Evolutionary conservation across 768 basidiomycete species (phyloP), one percentile per base, ranked within the genome.

Genomic region (Suillus ampliporus): DNA sequence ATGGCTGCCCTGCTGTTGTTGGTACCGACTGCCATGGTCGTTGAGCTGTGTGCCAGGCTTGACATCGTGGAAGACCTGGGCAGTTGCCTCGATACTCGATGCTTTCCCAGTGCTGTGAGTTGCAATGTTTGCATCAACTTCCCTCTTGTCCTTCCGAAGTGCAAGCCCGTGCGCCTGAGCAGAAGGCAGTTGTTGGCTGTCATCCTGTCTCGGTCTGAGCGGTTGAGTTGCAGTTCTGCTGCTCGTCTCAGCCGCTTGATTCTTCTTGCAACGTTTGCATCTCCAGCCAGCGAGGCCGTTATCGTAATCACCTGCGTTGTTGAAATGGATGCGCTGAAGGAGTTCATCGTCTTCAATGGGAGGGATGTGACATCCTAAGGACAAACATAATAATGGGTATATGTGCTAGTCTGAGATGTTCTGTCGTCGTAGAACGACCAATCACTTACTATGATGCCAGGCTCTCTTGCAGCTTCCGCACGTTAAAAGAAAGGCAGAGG

Each of bases 401-500:
- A 23, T 23, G 23, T 40, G 17, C 17, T 17, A 47, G 15, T 11
- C n/a, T n/a, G n/a, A 26, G 23, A 31, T 38, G 23, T 6, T 23
- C 37, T 7, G 17, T 19, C 31, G 10, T 19, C 5, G 15, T 8
- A 38, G 17, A 17, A 3, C 35, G 9, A 38, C 23, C 5, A 4
- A 41, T 40, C 26, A 61, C 62, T 50, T 65, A 75, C 74, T 63
- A 38, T 74, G 78, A 54, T 79, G 78, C 79, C 79, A 79, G 0
- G 65, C 57, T 66, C 66, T 78, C 50, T 38, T 65, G 62, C 79
- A 80, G 56, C 61, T 64, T 19, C 63, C 69, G 62, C 79, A 80
- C 0, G 70, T 72, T 46, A 80, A 63, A 15, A 80, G 62, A 58
- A 80, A 79, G 1, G 74, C 72, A 28, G 63, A 48, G 3, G 73